Percentiles rank a stretch among this genome's conserved stretches.
Evolutionary conservation across 139 green algal species (phyloP).

Genomic region (Coelastrella sp.): DNA sequence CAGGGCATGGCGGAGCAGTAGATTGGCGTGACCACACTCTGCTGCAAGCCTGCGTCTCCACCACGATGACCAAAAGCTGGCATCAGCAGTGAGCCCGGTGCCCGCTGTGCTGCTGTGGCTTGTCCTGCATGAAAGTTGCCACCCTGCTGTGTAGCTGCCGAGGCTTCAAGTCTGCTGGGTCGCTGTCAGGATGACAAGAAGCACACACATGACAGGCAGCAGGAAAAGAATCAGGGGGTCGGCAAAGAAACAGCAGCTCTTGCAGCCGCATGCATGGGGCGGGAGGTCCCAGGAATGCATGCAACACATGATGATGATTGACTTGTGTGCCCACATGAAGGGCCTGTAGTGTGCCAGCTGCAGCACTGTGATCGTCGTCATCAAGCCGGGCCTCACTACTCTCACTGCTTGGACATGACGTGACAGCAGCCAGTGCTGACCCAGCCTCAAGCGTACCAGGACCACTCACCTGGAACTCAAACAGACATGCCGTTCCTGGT

Average conservation of each 20-base stretch:
- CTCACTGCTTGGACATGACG: too few relatives aligned
- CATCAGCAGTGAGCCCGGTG: slow-evolving; percentile 1
- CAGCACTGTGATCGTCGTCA: too few relatives aligned
- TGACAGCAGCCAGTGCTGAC: not conserved
- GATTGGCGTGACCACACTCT: slow-evolving; percentile 47
- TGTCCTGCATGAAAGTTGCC: not conserved
- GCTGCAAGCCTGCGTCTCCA: slow-evolving; percentile 8
- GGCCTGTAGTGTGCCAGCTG: too few relatives aligned
- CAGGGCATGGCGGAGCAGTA: slow-evolving; percentile 83
- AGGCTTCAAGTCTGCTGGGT: not conserved
- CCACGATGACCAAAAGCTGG: not conserved
- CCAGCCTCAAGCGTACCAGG: too few relatives aligned
- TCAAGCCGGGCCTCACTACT: too few relatives aligned
- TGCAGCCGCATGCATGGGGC: too few relatives aligned
- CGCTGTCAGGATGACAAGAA: not conserved
- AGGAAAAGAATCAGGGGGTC: not conserved
- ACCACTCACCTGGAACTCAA: slow-evolving; percentile 23
- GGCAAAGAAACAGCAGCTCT: too few relatives aligned
- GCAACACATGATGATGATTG: too few relatives aligned
- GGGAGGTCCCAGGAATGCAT: too few relatives aligned
- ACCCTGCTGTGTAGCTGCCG: not conserved
- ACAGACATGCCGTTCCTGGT: slow-evolving; percentile 5
- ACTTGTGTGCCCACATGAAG: too few relatives aligned
- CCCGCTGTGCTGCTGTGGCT: not conserved
- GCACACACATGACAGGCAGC: too few relatives aligned